These are phyloP conservation scores for Tolypocladium ovalisporum DNA, from an alignment of 2,329 filamentous ascomycete genomes.

Conservation along the genomic window DNA sequence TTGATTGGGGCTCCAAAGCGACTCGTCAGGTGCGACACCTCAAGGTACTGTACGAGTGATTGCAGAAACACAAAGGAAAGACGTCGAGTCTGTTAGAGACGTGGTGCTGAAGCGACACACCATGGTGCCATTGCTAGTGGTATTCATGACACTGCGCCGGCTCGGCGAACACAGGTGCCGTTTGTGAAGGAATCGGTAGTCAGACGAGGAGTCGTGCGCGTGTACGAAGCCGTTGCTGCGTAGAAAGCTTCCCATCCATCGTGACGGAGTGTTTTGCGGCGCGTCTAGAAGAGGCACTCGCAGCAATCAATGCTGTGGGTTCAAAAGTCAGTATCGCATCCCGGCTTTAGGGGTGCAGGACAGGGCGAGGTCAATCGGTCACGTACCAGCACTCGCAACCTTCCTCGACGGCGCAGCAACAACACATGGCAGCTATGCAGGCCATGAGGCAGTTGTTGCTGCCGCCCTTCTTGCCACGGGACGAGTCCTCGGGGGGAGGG, in stretches of 20 bases:
- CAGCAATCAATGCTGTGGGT: constrained; percentile 26
- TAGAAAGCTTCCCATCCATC: neutral
- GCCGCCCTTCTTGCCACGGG: constrained; percentile 19
- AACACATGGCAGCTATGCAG: constrained; percentile 38
- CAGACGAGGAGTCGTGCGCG: neutral
- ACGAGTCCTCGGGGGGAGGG: constrained; percentile 17
- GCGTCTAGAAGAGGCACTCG: constrained; percentile 26
- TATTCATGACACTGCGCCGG: neutral
- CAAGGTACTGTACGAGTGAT: neutral
- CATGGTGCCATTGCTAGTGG: neutral
- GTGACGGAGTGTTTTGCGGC: neutral
- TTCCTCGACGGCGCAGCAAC: constrained; percentile 39
- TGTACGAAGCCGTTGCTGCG: neutral
- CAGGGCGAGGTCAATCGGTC: too few relatives aligned
- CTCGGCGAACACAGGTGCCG: neutral
- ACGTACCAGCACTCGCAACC: constrained; percentile 39
- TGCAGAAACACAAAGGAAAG: neutral
- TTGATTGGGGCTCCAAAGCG: neutral
- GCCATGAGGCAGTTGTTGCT: constrained; percentile 32
- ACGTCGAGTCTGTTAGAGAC: neutral
- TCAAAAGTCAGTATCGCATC: neutral
- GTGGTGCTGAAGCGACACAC: neutral
- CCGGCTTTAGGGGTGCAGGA: neutral
- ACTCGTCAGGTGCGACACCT: neutral
- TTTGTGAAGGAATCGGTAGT: neutral